Evolutionary conservation across 2,329 filamentous ascomycete species (phyloP).

Genomic region (Ophiostoma sp.): DNA sequence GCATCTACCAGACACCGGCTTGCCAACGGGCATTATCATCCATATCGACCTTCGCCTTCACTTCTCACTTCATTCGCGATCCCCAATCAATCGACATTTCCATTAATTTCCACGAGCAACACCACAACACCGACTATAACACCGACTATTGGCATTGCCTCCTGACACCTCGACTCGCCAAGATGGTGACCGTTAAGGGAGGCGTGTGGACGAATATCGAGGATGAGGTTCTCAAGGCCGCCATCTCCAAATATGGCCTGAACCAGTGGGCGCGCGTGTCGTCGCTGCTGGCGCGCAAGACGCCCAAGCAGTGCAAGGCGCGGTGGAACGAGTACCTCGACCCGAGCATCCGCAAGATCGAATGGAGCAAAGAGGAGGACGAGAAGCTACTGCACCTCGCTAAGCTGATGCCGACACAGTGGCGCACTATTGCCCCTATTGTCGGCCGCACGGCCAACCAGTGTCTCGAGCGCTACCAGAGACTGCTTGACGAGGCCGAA

Average conservation of each 20-base stretch:
- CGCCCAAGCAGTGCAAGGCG: conserved; percentile 97
- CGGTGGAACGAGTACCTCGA: conserved; percentile 98
- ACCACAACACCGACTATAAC: background rate
- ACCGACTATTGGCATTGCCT: background rate
- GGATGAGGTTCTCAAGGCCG: conserved; percentile 96
- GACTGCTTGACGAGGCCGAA: conserved; percentile 91
- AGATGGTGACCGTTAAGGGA: conserved; percentile 68
- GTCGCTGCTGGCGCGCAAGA: conserved; percentile 93
- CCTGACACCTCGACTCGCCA: conserved; percentile 6
- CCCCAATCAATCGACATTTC: background rate
- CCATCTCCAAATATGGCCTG: conserved; percentile 88
- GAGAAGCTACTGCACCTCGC: conserved; percentile 94
- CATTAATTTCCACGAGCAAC: background rate
- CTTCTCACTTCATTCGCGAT: background rate
- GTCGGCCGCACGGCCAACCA: conserved; percentile 95
- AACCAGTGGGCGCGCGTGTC: conserved; percentile 99
- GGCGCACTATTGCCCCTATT: conserved; percentile 95
- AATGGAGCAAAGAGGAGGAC: conserved; percentile 98
- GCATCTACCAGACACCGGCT: background rate
- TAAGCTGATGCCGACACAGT: conserved; percentile 98
- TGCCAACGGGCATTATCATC: background rate
- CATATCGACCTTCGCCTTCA: background rate
- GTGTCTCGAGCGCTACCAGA: conserved; percentile 94
- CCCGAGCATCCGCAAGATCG: conserved; percentile 94
- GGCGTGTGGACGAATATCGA: conserved; percentile 72